Percentiles rank a stretch among this genome's conserved stretches.
Evolutionary conservation across 495 filamentous ascomycete species (phyloP).

Genomic region (Penicillium argentinense): DNA sequence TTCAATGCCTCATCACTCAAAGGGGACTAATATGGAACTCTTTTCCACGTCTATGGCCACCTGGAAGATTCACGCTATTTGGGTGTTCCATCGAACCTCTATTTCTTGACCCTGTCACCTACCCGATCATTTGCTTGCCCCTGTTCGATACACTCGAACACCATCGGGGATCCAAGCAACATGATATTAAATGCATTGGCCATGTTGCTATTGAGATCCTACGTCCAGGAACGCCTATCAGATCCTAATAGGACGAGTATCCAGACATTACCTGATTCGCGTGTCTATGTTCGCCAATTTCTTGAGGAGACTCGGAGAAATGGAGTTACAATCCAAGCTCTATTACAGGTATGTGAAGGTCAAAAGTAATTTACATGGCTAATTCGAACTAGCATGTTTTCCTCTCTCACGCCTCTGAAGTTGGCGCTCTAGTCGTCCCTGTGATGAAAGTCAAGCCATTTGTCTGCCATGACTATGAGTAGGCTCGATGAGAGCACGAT

Average conservation of each 20-base stretch:
- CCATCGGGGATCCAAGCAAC: slow-evolving; percentile 2
- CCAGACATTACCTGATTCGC: background rate
- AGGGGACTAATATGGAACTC: no score
- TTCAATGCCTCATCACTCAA: slow-evolving; percentile 6
- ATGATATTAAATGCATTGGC: slow-evolving; percentile 2
- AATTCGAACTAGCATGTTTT: slow-evolving; percentile 5
- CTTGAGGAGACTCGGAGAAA: background rate
- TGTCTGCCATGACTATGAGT: slow-evolving; percentile 2
- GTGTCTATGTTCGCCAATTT: background rate
- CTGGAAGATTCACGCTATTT: no score
- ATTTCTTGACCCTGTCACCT: no score
- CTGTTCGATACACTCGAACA: no score
- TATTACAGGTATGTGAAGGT: slow-evolving; percentile 1
- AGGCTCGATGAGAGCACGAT: background rate
- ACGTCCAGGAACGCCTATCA: no score
- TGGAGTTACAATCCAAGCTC: slow-evolving; percentile 2
- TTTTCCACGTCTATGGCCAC: no score
- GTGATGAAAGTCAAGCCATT: slow-evolving; percentile 3
- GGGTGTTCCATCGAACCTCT: no score
- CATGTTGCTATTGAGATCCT: background rate
- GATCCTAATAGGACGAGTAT: no score
- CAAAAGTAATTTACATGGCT: background rate
- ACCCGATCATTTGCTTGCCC: no score
- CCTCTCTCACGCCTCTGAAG: background rate
- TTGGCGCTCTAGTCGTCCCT: background rate